Percentiles rank a stretch among this genome's conserved stretches.
phyloP scores from a whole-genome alignment of 495 filamentous ascomycete genomes.

The Antarctomyces pellizariae region DNA sequence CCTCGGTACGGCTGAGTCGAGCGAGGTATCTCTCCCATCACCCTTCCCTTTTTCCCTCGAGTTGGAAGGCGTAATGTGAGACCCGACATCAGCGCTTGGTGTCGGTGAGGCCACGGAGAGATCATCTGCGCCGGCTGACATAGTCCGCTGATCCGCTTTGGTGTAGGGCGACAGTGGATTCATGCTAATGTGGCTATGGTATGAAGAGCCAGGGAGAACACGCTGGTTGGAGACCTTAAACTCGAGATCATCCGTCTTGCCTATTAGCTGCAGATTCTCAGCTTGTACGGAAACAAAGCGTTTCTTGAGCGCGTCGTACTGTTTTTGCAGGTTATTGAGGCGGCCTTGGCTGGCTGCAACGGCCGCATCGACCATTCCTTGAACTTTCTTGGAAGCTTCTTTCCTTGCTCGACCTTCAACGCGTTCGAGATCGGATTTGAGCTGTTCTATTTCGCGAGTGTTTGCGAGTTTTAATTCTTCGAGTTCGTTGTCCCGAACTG shows the following conservation, averaged over 20 bases:
- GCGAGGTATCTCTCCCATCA: too few relatives aligned
- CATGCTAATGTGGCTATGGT: slow-evolving; percentile 4
- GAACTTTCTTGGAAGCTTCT: slow-evolving; percentile 9
- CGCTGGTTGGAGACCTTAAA: slow-evolving; percentile 5
- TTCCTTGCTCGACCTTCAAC: slow-evolving; percentile 4
- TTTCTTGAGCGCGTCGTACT: slow-evolving; percentile 15
- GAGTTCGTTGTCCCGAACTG: slow-evolving; percentile 15
- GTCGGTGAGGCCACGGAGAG: too few relatives aligned
- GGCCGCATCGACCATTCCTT: slow-evolving; percentile 24
- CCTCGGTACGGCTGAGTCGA: too few relatives aligned
- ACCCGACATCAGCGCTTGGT: too few relatives aligned
- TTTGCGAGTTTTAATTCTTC: not conserved
- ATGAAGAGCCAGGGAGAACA: slow-evolving; percentile 4
- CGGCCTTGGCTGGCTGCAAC: slow-evolving; percentile 19
- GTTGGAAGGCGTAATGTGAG: too few relatives aligned
- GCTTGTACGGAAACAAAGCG: slow-evolving; percentile 17
- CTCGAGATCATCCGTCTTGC: slow-evolving; percentile 7
- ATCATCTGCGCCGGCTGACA: not conserved
- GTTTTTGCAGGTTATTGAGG: slow-evolving; percentile 21
- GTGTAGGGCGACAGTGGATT: slow-evolving; percentile 5
- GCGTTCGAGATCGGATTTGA: not conserved
- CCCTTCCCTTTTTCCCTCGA: too few relatives aligned
- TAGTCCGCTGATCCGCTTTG: not conserved
- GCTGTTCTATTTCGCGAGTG: slow-evolving; percentile 1
- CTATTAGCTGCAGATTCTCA: slow-evolving; percentile 16